Conservation (phyloP, 2,329 filamentous ascomycete genomes). For the Aspergillus sp. region DNA sequence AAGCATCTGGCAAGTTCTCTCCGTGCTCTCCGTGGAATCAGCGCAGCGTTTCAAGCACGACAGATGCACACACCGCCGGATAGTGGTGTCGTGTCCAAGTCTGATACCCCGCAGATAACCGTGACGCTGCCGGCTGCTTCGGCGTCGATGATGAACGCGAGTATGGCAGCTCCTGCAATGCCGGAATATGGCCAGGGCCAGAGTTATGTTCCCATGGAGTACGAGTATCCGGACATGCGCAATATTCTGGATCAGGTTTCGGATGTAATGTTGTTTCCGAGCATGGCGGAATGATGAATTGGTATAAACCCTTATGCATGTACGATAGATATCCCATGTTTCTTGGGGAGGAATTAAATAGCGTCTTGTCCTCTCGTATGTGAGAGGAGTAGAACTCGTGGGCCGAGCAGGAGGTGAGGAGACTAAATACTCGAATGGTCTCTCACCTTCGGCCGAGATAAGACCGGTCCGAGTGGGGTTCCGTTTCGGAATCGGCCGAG, state of each 20-base stretch:
- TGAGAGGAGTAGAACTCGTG: no score
- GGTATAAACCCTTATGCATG: background rate
- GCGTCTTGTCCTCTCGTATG: no score
- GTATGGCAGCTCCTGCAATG: background rate
- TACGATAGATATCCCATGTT: background rate
- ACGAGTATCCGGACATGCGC: slow-evolving; percentile 22
- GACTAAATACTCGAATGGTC: no score
- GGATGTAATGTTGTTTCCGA: slow-evolving; percentile 31
- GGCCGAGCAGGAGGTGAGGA: no score
- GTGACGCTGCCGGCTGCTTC: slow-evolving; percentile 7
- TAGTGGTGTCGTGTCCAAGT: slow-evolving; percentile 1
- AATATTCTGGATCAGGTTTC: slow-evolving; percentile 28
- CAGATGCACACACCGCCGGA: slow-evolving; percentile 3
- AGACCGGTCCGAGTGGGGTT: no score
- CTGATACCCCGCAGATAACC: slow-evolving; percentile 3
- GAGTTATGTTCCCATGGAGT: background rate
- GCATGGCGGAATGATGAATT: slow-evolving; percentile 10
- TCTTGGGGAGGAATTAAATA: no score
- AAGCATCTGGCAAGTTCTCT: slow-evolving; percentile 28
- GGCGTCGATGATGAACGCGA: slow-evolving; percentile 4
- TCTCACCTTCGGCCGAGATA: no score
- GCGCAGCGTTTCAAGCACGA: slow-evolving; percentile 18
- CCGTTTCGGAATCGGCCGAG: no score
- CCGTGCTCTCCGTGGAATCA: slow-evolving; percentile 26
- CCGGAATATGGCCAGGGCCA: background rate